Conservation (phyloP, 257 asterid species). For the Nicotiana obtusifolia region DNA sequence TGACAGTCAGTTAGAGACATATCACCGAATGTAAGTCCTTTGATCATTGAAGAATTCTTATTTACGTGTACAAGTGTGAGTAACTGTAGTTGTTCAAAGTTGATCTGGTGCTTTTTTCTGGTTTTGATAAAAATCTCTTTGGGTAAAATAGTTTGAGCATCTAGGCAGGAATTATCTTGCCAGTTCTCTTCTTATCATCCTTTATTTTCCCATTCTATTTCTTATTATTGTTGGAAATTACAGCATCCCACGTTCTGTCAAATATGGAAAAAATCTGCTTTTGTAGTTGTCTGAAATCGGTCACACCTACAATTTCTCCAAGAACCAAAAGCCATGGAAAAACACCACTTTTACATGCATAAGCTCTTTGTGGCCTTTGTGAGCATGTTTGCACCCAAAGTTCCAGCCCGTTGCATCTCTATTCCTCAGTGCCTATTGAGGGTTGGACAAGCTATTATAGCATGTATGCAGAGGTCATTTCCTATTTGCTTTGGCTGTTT, state of each 20-base stretch:
- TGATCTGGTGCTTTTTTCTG: not conserved
- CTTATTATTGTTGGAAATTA: not conserved
- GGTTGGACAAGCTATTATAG: not conserved
- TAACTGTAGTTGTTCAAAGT: not conserved
- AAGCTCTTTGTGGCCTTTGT: not conserved
- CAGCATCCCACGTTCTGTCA: not conserved
- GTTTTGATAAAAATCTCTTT: not conserved
- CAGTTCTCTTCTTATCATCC: not conserved
- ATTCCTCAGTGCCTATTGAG: not conserved
- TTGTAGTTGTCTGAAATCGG: not conserved
- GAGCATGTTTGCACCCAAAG: not conserved
- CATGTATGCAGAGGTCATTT: not conserved
- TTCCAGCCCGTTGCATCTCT: not conserved
- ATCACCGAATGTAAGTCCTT: conserved; percentile 78
- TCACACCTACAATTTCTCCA: not conserved
- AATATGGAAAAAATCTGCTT: not conserved
- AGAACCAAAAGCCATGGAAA: not conserved
- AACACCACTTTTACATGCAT: not conserved
- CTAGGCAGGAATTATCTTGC: not conserved
- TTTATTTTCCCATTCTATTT: not conserved
- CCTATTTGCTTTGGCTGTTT: not conserved
- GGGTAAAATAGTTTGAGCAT: not conserved
- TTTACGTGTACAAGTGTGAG: conserved; percentile 9
- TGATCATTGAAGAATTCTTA: conserved; percentile 6
- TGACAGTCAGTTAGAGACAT: conserved; percentile 92